These are phyloP conservation scores for Cladophialophora yegresii DNA, from an alignment of 2,329 filamentous ascomycete genomes.

Conservation along the genomic window DNA sequence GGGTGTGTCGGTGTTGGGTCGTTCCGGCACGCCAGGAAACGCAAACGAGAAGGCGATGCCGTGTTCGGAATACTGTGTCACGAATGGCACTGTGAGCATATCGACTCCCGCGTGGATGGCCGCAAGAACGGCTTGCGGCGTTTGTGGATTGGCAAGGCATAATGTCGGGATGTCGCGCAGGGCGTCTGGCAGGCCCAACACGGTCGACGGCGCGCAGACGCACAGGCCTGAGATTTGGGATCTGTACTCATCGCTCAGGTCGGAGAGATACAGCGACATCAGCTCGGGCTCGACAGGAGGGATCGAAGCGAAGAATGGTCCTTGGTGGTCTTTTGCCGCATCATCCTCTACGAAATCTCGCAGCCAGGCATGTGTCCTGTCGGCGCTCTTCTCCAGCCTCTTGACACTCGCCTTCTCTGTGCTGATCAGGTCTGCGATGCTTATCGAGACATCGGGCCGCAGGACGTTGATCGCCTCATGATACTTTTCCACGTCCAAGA, in stretches of 20 bases:
- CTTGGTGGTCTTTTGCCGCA: neutral
- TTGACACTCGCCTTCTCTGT: constrained; percentile 65
- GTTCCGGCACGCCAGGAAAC: constrained; percentile 58
- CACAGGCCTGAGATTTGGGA: constrained; percentile 68
- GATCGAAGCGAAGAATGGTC: constrained; percentile 66
- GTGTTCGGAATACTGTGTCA: constrained; percentile 73
- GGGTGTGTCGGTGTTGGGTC: neutral
- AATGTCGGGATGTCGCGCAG: constrained; percentile 70
- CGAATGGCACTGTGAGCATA: constrained; percentile 74
- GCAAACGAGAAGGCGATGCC: constrained; percentile 80
- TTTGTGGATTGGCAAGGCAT: constrained; percentile 68
- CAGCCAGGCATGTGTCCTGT: constrained; percentile 81
- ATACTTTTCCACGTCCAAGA: constrained; percentile 70
- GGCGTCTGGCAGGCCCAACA: constrained; percentile 65
- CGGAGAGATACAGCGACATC: constrained; percentile 78
- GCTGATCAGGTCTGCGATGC: constrained; percentile 71
- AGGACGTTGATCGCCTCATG: constrained; percentile 64
- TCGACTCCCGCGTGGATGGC: constrained; percentile 79
- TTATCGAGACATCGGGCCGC: constrained; percentile 76
- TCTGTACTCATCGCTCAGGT: constrained; percentile 65
- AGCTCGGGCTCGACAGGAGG: constrained; percentile 72
- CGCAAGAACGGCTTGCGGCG: constrained; percentile 74
- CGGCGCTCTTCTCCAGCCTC: constrained; percentile 77
- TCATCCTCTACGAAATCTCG: constrained; percentile 55
- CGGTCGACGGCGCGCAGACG: constrained; percentile 71